Conservation (phyloP, 352 stramenopile genomes). For the Phytophthora ohioensis region DNA sequence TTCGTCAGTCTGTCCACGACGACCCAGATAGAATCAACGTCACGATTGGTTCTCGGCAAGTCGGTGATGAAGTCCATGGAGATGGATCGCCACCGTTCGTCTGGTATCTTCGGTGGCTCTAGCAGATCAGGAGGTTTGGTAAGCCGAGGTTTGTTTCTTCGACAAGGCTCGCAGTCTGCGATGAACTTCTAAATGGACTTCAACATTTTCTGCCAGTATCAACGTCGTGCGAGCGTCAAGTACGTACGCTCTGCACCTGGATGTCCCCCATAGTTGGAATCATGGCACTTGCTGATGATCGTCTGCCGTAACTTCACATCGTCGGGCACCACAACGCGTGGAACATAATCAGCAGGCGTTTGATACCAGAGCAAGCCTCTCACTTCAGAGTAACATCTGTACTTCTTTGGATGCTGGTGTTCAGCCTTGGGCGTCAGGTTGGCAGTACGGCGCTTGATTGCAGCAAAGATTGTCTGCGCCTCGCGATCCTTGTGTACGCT, state of each 20-base stretch:
- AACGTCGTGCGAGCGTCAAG: no score
- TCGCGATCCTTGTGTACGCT: not conserved
- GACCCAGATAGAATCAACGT: no score
- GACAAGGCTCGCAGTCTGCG: conserved; percentile 25
- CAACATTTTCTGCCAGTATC: conserved; percentile 21
- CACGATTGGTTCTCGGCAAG: no score
- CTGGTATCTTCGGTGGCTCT: conserved; percentile 2
- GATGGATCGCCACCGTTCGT: not conserved
- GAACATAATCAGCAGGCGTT: conserved; percentile 9
- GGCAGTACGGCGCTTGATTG: not conserved
- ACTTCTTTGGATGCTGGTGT: not conserved
- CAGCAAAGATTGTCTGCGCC: not conserved
- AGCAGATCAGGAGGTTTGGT: conserved; percentile 18
- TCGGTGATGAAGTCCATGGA: no score
- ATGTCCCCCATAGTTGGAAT: conserved; percentile 17
- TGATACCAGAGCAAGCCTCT: conserved; percentile 16
- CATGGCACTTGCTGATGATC: conserved; percentile 19
- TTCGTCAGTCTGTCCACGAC: not conserved
- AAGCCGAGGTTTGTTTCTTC: conserved; percentile 20
- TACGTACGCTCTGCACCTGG: no score
- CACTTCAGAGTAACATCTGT: not conserved
- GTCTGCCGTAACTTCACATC: conserved; percentile 13
- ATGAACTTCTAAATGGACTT: conserved; percentile 20
- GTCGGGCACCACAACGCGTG: conserved; percentile 23
- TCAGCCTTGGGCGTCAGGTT: not conserved